These are phyloP conservation scores for Cladophialophora psammophila DNA, from an alignment of 2,329 filamentous ascomycete genomes.

Conservation along the genomic window DNA sequence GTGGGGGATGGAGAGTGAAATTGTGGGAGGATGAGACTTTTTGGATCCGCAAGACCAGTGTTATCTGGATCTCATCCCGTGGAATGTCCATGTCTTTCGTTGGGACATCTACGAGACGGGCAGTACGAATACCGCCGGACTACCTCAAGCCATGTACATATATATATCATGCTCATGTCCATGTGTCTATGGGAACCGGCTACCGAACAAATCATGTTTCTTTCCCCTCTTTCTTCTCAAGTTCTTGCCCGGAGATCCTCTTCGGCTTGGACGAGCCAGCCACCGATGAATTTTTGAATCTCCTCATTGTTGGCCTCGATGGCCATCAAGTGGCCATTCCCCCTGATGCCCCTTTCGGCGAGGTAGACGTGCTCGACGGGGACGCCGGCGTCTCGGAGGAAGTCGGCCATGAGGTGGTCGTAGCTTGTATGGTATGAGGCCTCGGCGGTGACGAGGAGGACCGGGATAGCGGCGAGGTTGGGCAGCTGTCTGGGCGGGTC, in stretches of 20 bases:
- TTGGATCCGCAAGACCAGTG: neutral
- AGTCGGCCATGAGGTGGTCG: conserved; percentile 63
- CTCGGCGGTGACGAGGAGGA: conserved; percentile 60
- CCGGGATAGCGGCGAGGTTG: conserved; percentile 58
- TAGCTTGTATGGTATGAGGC: conserved; percentile 62
- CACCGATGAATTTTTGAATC: conserved; percentile 16
- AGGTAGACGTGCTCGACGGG: conserved; percentile 55
- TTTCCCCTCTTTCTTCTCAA: neutral
- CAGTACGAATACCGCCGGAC: neutral
- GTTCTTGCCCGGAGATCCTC: neutral
- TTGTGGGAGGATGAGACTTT: neutral
- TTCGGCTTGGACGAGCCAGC: conserved; percentile 14
- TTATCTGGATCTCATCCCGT: too few species aligned
- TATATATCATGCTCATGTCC: neutral
- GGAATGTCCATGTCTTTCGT: neutral
- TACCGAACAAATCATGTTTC: neutral
- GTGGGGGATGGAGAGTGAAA: conserved; percentile 2
- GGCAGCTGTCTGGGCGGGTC: conserved; percentile 53
- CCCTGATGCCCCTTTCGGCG: conserved; percentile 53
- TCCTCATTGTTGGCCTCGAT: conserved; percentile 34
- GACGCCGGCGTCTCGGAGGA: conserved; percentile 61
- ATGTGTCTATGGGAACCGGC: neutral
- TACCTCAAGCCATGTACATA: neutral
- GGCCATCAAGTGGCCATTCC: conserved; percentile 58
- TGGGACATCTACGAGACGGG: neutral